Evolutionary conservation across 345 rosid genomes (phyloP).

Genomic region (Lumnitzera racemosa): DNA sequence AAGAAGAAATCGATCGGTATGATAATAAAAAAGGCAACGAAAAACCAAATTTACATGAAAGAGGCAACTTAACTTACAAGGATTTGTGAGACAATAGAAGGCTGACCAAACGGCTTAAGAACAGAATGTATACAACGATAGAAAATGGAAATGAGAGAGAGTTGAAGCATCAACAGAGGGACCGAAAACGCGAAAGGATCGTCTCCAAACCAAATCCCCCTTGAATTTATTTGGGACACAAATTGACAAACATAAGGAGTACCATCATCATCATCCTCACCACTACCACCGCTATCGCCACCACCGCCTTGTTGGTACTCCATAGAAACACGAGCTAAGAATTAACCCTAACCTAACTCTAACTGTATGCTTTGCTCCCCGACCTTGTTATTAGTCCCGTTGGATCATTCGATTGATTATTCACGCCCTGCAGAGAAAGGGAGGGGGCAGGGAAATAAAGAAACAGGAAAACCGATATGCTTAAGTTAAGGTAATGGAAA

Average conservation of each 20-base stretch:
- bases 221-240: slow-evolving; percentile 5
- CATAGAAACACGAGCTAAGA: too few relatives aligned
- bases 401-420: too few relatives aligned
- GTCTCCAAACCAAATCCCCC: slow-evolving; percentile 22
- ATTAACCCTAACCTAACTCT: too few relatives aligned
- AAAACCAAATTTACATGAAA: not conserved
- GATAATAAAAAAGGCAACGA: too few relatives aligned
- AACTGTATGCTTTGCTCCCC: too few relatives aligned
- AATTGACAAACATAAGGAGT: slow-evolving; percentile 3
- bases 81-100: slow-evolving; percentile 16
- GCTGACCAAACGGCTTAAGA: slow-evolving; percentile 23
- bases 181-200: slow-evolving; percentile 15
- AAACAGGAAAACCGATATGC: too few relatives aligned
- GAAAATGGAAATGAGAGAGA: slow-evolving; percentile 16
- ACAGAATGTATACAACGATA: slow-evolving; percentile 10
- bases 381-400: too few relatives aligned
- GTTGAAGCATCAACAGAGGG: slow-evolving; percentile 19
- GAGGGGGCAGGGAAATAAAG: too few relatives aligned
- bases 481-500: too few relatives aligned
- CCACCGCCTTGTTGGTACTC: too few relatives aligned
- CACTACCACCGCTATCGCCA: too few relatives aligned
- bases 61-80: slow-evolving; percentile 12
- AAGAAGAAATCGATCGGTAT: not conserved
- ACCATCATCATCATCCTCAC: not conserved
- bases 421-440: too few relatives aligned